Base-by-base conservation (phyloP, 805 yeast species). In the Hanseniaspora clermontiae region DNA sequence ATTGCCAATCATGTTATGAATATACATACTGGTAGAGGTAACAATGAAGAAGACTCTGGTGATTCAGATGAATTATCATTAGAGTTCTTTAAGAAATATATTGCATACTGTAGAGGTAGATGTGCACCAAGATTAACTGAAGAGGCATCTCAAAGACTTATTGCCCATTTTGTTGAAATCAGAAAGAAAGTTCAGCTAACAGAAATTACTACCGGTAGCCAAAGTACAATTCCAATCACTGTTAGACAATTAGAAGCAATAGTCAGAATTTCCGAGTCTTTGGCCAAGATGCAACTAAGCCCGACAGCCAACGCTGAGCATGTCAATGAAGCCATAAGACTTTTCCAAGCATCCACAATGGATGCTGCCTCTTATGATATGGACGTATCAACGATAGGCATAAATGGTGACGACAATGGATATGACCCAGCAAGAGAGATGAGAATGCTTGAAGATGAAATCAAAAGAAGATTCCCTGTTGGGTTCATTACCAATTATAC, bases 171-270 rank as follows among this genome's bases (percentile, higher is more conserved):
- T 67, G 96, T 93, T 40, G 83, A 86, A 47, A 89, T 93, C 63
- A 77, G 98, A 67, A 83, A 84, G 63, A 82, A 82, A 59, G 83
- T 93, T 56, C 89, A 87, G 61, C 77, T 80, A 58, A 84, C 80
- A 63, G 99, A 93, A 72, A 74, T 81, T 17, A 82, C 82, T 60
- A 81, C 89, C 60, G 83, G 88, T 60, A 96, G 85, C 66, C 77
- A 97, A 63, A 89, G 97, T 0, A 84, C 96, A 1, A 93, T 93
- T 65, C 99, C 99, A 34, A 91, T 93, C 65, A 93, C 99, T 0
- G 82, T 93, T 47, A 89, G 99, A 77, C 99, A 93, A 73, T 77
- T 93, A 60, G 99, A 93, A 71, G 98, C 99, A 42, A 87, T 93
- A 63, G 81, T 93, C 50, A 90, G 99, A 73, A 93, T 93, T 55